Conservation (phyloP, 495 filamentous ascomycete genomes). For the Aspergillus leporis region DNA sequence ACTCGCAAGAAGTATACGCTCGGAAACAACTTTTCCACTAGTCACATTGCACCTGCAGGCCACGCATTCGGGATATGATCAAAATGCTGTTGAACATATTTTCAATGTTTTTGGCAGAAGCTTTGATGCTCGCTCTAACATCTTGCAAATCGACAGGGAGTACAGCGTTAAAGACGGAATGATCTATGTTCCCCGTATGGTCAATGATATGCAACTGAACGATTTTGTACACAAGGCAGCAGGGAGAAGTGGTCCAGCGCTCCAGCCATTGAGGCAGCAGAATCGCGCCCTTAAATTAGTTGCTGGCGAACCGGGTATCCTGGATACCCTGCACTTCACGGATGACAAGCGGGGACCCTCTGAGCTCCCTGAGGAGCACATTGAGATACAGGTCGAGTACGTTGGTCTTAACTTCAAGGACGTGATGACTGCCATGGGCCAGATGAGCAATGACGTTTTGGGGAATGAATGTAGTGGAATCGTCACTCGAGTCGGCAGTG, state of each 20-base stretch:
- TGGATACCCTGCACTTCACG: slow-evolving; percentile 38
- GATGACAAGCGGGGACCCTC: slow-evolving; percentile 23
- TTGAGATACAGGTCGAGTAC: slow-evolving; percentile 33
- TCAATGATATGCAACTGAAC: slow-evolving; percentile 30
- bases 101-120: slow-evolving; percentile 27
- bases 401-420: slow-evolving; percentile 43
- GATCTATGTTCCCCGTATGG: slow-evolving; percentile 29
- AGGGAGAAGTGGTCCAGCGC: slow-evolving; percentile 20
- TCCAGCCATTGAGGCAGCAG: slow-evolving; percentile 30
- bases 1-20: slow-evolving; percentile 33
- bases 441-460: slow-evolving; percentile 28
- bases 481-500: slow-evolving; percentile 41
- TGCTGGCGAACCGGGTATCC: slow-evolving; percentile 23
- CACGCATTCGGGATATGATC: slow-evolving; percentile 15
- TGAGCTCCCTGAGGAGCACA: slow-evolving; percentile 24
- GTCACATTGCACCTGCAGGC: slow-evolving; percentile 31
- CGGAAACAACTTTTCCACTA: slow-evolving; percentile 32
- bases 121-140: slow-evolving; percentile 25
- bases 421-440: slow-evolving; percentile 38
- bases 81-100: slow-evolving; percentile 20
- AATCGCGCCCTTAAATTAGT: slow-evolving; percentile 29
- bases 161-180: slow-evolving; percentile 29
- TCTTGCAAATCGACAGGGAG: slow-evolving; percentile 28
- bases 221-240: slow-evolving; percentile 27
- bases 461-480: slow-evolving; percentile 38